Base-by-base conservation (phyloP, 2,329 filamentous ascomycete species). In the Fusarium mundagurra region DNA sequence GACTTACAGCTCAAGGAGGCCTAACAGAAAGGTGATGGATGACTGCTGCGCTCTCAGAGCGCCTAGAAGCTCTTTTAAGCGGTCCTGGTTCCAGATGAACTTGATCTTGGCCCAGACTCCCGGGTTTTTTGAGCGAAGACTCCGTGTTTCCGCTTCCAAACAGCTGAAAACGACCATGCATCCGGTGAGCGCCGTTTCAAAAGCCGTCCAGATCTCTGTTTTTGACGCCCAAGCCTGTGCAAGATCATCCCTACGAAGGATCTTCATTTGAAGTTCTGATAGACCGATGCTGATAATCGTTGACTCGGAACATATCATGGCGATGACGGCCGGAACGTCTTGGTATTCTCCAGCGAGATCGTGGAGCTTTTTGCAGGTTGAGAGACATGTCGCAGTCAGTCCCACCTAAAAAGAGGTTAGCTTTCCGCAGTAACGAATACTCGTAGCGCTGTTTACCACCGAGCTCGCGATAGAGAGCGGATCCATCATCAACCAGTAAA, bases 161-260 rank as follows among this genome's bases (percentile, higher is more conserved):
- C 67, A 70, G 31, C 64, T 64, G 18, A 70, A 64, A 0, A 69
- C 58, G 3, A 54, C 18, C 67, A 70, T 69, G 6, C 64, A 69
- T 12, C 53, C 64, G 9, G 58, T 70, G 0, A 64, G 7, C 0
- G 53, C 64, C 1, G 53, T 55, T 2, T 70, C 64, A 24, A 70
- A 70, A 9, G 44, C 67, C 2, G 6, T 20, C 58, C 44, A 38
- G 1, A 70, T 29, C 2, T 70, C 64, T 8, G 51, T 64, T 22
- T 27, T 57, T 1, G 64, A 59, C 2, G 64, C 51, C 67, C 67
- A 59, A 0, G 58, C 67, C 3, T 64, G 67, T 0, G 58, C 13
- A 1, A 70, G 59, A 7, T 70, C 64, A 0, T 69, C 14, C 6
- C 64, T 41, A 3, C n/a, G 51, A 1, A 70, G 36, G 8, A 70